These are phyloP conservation scores for Trichoderma breve DNA, from an alignment of 2,329 filamentous ascomycete species.

Conservation along the genomic window DNA sequence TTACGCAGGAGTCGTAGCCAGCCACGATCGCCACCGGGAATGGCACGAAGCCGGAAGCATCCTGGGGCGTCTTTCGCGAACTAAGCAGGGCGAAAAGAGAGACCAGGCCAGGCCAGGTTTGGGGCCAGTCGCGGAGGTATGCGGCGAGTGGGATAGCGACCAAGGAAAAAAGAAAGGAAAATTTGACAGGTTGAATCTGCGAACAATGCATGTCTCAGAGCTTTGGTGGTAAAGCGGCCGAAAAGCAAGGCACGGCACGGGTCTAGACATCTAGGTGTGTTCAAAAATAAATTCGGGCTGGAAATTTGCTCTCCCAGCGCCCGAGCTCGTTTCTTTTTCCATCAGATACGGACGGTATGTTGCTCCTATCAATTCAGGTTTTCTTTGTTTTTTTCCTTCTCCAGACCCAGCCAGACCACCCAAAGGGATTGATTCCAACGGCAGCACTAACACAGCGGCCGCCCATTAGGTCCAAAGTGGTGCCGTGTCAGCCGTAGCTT, in stretches of 20 bases:
- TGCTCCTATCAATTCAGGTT: background rate
- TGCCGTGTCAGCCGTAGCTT: background rate
- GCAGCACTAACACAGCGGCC: background rate
- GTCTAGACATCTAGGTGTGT: background rate
- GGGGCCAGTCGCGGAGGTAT: background rate
- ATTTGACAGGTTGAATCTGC: background rate
- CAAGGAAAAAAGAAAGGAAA: background rate
- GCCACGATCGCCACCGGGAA: conserved; percentile 11
- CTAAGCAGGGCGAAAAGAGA: background rate
- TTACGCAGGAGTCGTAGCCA: background rate
- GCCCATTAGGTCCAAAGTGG: background rate
- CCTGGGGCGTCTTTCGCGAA: background rate
- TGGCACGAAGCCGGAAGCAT: conserved; percentile 2
- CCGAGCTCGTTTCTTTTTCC: background rate
- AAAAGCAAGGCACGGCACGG: background rate
- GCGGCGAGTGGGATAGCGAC: background rate
- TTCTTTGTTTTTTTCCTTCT: background rate
- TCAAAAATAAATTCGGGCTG: background rate
- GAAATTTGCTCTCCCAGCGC: background rate
- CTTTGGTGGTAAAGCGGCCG: background rate
- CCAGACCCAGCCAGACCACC: background rate
- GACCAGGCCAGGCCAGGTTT: background rate
- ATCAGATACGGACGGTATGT: background rate
- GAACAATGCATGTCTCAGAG: conserved; percentile 19
- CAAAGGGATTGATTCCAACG: background rate